Conservation (phyloP, 1,139 yeast species). For the Candida labiduridarum region DNA sequence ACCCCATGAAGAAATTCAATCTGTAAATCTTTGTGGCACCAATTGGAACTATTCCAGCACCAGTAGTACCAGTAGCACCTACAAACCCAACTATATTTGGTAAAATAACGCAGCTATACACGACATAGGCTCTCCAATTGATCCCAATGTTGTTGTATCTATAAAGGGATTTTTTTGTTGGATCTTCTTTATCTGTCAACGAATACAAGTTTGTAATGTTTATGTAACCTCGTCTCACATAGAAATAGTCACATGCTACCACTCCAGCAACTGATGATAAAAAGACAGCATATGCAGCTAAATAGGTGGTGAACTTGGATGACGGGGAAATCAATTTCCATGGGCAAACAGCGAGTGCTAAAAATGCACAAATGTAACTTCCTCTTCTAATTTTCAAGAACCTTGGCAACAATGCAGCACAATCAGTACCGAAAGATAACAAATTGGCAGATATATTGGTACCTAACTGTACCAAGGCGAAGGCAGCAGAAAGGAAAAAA, state of each 20-base stretch:
- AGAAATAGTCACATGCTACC: constrained; percentile 73
- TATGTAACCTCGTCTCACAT: constrained; percentile 73
- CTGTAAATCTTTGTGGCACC: constrained; percentile 78
- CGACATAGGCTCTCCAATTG: constrained; percentile 81
- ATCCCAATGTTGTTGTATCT: constrained; percentile 63
- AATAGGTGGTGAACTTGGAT: constrained; percentile 77
- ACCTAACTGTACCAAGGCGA: constrained; percentile 85
- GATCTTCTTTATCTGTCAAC: constrained; percentile 35
- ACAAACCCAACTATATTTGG: constrained; percentile 90
- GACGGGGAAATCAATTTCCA: constrained; percentile 82
- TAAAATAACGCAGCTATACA: constrained; percentile 72
- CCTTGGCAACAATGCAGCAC: constrained; percentile 80
- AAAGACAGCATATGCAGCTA: constrained; percentile 86
- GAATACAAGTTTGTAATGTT: constrained; percentile 66
- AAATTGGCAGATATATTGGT: constrained; percentile 90
- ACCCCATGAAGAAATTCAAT: constrained; percentile 77
- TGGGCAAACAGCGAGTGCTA: constrained; percentile 82
- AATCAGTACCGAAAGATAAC: constrained; percentile 87
- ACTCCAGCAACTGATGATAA: constrained; percentile 87
- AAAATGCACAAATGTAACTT: constrained; percentile 74
- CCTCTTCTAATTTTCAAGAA: constrained; percentile 82
- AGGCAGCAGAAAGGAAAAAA: constrained; percentile 74
- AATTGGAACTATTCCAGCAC: constrained; percentile 63
- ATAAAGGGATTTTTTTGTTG: constrained; percentile 44
- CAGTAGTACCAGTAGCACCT: constrained; percentile 73